phyloP scores from a whole-genome alignment of 2,329 filamentous ascomycete species.

The Neophaeococcomyces aloes region DNA sequence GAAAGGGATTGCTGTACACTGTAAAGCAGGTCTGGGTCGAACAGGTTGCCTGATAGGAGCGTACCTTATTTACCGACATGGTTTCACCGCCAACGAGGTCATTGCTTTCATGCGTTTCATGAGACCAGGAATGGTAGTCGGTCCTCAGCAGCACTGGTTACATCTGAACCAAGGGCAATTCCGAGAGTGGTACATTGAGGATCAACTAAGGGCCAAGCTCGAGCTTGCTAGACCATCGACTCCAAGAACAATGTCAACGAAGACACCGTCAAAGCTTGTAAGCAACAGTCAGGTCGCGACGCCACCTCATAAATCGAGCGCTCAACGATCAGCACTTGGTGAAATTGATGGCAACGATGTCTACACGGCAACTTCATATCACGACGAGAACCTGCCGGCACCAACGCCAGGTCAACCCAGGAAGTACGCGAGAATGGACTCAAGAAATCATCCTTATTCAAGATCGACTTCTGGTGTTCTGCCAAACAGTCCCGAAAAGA shows the following conservation, averaged over 20 bases:
- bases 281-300: slow-evolving; percentile 66
- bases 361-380: slow-evolving; percentile 42
- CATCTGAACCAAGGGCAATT: slow-evolving; percentile 94
- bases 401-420: slow-evolving; percentile 92
- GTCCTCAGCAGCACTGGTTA: slow-evolving; percentile 96
- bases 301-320: slow-evolving; percentile 54
- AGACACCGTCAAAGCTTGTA: slow-evolving; percentile 46
- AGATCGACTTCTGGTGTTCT: slow-evolving; percentile 43
- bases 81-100: slow-evolving; percentile 93
- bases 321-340: slow-evolving; percentile 68
- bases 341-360: slow-evolving; percentile 78
- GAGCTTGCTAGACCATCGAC: slow-evolving; percentile 53
- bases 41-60: slow-evolving; percentile 95
- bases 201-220: slow-evolving; percentile 68
- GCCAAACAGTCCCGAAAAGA: slow-evolving; percentile 25
- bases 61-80: slow-evolving; percentile 93
- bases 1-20: slow-evolving; percentile 93
- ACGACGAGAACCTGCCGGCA: slow-evolving; percentile 85
- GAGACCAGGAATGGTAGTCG: slow-evolving; percentile 97
- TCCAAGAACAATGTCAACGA: slow-evolving; percentile 41
- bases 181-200: slow-evolving; percentile 92
- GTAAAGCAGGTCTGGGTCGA: slow-evolving; percentile 90
- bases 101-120: slow-evolving; percentile 99
- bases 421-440: slow-evolving; percentile 70
- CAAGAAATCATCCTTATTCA: slow-evolving; percentile 62